Percentiles rank a stretch among this genome's conserved stretches.
These are phyloP conservation scores for Symbiotaphrina buchneri DNA, from an alignment of 495 filamentous ascomycete species.

Conservation along the genomic window DNA sequence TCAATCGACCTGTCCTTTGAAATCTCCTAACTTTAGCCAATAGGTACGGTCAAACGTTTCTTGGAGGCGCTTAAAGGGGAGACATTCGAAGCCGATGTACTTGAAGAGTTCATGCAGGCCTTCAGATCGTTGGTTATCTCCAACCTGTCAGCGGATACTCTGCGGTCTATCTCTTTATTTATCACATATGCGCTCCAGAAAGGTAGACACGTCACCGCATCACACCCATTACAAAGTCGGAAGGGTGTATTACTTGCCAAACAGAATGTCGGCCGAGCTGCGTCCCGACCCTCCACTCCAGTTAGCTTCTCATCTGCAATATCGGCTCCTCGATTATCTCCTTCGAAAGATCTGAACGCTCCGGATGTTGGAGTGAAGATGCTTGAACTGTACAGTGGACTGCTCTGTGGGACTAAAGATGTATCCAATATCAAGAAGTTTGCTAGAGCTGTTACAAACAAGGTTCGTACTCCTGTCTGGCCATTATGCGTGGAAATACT, in stretches of 20 bases:
- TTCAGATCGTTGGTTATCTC: slow-evolving; percentile 58
- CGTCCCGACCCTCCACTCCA: too few species aligned
- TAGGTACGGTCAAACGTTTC: slow-evolving; percentile 75
- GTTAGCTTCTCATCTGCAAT: too few species aligned
- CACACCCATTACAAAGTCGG: too few species aligned
- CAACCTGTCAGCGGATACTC: slow-evolving; percentile 57
- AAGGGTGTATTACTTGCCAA: too few species aligned
- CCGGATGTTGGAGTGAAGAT: slow-evolving; percentile 47
- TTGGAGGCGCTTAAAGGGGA: slow-evolving; percentile 77
- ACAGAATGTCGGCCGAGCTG: too few species aligned
- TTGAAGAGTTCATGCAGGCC: slow-evolving; percentile 52
- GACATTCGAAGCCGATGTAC: slow-evolving; percentile 40
- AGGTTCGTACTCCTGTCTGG: slow-evolving; percentile 31
- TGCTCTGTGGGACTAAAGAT: slow-evolving; percentile 56
- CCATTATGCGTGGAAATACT: slow-evolving; percentile 7
- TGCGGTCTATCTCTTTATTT: slow-evolving; percentile 74
- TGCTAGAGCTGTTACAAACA: slow-evolving; percentile 86
- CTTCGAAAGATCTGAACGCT: slow-evolving; percentile 9
- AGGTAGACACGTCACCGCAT: not conserved
- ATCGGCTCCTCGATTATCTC: too few species aligned
- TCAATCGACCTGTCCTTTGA: not conserved
- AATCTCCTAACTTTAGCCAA: slow-evolving; percentile 9
- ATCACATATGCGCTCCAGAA: slow-evolving; percentile 83
- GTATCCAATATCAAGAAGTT: slow-evolving; percentile 54
- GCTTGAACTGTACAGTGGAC: slow-evolving; percentile 57